Percentiles rank a stretch among this genome's conserved stretches.
These are phyloP conservation scores for Rhodocollybia butyracea DNA, from an alignment of 768 basidiomycete genomes.

Conservation along the genomic window DNA sequence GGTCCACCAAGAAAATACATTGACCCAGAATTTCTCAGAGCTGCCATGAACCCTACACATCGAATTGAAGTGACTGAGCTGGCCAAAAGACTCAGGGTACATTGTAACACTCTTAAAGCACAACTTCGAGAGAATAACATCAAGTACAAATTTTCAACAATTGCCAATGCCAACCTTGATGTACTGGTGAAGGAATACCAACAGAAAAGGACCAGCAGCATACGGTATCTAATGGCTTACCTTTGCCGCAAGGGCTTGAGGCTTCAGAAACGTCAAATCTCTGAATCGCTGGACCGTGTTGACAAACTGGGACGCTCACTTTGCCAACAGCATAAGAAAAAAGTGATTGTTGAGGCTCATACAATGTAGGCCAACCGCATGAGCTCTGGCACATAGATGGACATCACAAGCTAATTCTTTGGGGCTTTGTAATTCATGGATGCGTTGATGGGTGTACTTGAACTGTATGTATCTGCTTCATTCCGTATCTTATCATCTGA, in stretches of 20 bases:
- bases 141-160: background rate
- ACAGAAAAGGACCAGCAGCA: slow-evolving; percentile 15
- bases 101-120: slow-evolving; percentile 10
- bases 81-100: slow-evolving; percentile 11
- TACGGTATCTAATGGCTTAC: slow-evolving; percentile 22
- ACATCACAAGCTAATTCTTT: too few species aligned
- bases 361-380: slow-evolving; percentile 17
- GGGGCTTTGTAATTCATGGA: too few species aligned
- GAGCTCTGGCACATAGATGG: slow-evolving; percentile 24
- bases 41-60: slow-evolving; percentile 9
- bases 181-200: slow-evolving; percentile 12
- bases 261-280: slow-evolving; percentile 15
- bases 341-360: slow-evolving; percentile 13
- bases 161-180: slow-evolving; percentile 11
- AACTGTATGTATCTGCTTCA: too few species aligned
- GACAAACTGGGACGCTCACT: slow-evolving; percentile 20
- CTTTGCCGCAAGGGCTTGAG: too few species aligned
- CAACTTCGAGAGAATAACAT: background rate
- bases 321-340: slow-evolving; percentile 1
- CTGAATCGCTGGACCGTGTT: slow-evolving; percentile 15
- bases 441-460: too few species aligned
- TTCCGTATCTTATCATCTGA: slow-evolving; percentile 24
- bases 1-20: too few species aligned
- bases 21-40: too few species aligned
- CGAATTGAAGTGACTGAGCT: slow-evolving; percentile 9